Evolutionary conservation across 495 filamentous ascomycete genomes (phyloP).

Genomic region (Thozetella sp.): DNA sequence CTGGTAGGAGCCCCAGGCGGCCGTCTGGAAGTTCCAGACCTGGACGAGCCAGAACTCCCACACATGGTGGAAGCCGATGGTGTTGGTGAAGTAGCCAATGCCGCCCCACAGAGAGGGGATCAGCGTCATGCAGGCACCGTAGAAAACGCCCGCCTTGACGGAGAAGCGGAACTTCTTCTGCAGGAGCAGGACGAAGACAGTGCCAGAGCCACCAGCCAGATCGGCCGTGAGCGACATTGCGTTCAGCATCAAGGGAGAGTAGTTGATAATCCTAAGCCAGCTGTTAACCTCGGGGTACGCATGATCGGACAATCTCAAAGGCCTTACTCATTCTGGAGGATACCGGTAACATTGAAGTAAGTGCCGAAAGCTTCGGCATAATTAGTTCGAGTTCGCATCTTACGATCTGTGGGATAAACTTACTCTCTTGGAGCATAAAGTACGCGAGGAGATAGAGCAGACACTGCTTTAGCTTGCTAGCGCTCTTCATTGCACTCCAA

Average conservation of each 20-base stretch:
- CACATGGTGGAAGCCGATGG: slow-evolving; percentile 2
- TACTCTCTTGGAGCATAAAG: slow-evolving; percentile 3
- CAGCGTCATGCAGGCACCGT: slow-evolving; percentile 1
- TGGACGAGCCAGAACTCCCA: slow-evolving; percentile 1
- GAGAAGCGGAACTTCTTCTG: slow-evolving; percentile 4
- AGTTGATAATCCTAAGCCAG: not conserved
- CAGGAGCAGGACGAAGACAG: not conserved
- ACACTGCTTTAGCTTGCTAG: not conserved
- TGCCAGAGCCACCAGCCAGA: not conserved
- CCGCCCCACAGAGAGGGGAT: not conserved
- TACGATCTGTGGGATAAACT: not conserved
- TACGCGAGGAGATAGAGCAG: not conserved
- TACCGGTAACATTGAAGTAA: slow-evolving; percentile 1
- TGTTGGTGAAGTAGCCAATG: not conserved
- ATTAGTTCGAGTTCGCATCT: not conserved
- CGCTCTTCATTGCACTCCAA: not conserved
- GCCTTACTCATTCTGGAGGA: slow-evolving; percentile 1
- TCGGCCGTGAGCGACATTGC: not conserved
- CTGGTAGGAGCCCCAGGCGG: not conserved
- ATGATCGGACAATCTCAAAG: no score
- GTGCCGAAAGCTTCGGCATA: not conserved
- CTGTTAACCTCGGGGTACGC: no score
- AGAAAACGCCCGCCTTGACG: slow-evolving; percentile 1
- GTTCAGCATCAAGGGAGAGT: not conserved
- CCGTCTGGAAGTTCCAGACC: not conserved